Conservation (phyloP, 2,329 filamentous ascomycete genomes). For the Westerdykella ornata region DNA sequence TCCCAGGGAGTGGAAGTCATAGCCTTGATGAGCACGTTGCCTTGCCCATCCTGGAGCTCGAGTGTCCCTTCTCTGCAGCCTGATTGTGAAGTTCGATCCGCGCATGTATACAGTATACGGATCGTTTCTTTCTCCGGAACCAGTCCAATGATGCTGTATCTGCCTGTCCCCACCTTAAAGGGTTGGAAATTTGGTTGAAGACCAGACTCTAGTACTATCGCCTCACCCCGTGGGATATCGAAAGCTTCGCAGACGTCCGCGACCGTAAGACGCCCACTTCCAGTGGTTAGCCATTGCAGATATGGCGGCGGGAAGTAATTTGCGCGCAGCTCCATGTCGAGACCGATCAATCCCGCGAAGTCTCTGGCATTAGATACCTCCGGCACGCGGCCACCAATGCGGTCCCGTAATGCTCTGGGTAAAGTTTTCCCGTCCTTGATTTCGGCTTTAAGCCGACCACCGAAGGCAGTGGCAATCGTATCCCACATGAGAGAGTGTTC, state of each 20-base stretch:
- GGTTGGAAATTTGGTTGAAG: slow-evolving; percentile 36
- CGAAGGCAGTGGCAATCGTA: too few species aligned
- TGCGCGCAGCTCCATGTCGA: background rate
- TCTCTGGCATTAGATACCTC: background rate
- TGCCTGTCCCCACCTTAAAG: slow-evolving; percentile 47
- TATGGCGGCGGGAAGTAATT: slow-evolving; percentile 19
- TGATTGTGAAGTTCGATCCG: slow-evolving; percentile 2
- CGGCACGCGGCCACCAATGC: background rate
- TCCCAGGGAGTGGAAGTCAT: slow-evolving; percentile 33
- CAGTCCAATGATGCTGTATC: slow-evolving; percentile 68
- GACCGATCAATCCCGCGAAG: background rate
- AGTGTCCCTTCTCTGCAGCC: slow-evolving; percentile 6
- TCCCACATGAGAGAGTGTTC: too few species aligned
- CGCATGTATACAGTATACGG: slow-evolving; percentile 26
- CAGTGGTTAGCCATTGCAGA: slow-evolving; percentile 31
- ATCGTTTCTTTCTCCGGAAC: slow-evolving; percentile 49
- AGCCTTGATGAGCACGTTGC: slow-evolving; percentile 23
- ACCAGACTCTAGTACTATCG: slow-evolving; percentile 45
- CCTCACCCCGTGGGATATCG: slow-evolving; percentile 29
- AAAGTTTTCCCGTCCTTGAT: too few species aligned
- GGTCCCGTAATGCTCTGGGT: background rate
- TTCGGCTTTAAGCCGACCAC: too few species aligned
- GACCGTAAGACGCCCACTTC: slow-evolving; percentile 32
- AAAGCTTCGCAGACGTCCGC: slow-evolving; percentile 35
- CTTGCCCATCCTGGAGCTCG: slow-evolving; percentile 25